Evolutionary conservation across 495 filamentous ascomycete genomes (phyloP).

Genomic region (Pseudotulostoma volvatum): DNA sequence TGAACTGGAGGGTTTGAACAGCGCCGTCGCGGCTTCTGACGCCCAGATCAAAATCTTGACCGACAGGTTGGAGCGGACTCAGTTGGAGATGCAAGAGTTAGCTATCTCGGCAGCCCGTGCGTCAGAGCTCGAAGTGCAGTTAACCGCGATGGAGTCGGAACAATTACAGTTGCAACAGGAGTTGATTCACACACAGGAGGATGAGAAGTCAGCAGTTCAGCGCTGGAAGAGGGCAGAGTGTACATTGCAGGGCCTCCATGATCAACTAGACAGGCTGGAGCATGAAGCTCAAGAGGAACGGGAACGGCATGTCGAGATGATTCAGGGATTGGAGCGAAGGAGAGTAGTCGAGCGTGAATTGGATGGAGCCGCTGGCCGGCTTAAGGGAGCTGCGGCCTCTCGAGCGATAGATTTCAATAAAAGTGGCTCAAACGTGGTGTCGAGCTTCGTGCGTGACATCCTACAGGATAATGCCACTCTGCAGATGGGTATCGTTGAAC

Average conservation of each 20-base stretch:
- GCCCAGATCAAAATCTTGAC: constrained; percentile 53
- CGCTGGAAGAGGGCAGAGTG: constrained; percentile 73
- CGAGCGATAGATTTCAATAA: constrained; percentile 40
- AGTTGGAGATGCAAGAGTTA: constrained; percentile 58
- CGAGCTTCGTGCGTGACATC: constrained; percentile 88
- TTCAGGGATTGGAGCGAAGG: constrained; percentile 64
- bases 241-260: constrained; percentile 54
- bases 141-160: constrained; percentile 63
- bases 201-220: constrained; percentile 57
- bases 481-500: constrained; percentile 74
- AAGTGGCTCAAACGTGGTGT: constrained; percentile 44
- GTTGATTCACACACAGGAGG: constrained; percentile 46
- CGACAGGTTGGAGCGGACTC: constrained; percentile 52
- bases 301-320: constrained; percentile 63
- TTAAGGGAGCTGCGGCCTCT: constrained; percentile 61
- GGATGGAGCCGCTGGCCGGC: constrained; percentile 53
- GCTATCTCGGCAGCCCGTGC: constrained; percentile 57
- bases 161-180: constrained; percentile 53
- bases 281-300: constrained; percentile 69
- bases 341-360: constrained; percentile 59
- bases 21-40: constrained; percentile 57
- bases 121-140: constrained; percentile 58
- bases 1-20: constrained; percentile 70
- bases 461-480: constrained; percentile 88
- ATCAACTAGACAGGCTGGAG: constrained; percentile 81